A percentile compares a stretch with the other conserved stretches of the same genome.
Conservation (phyloP, 1,284 basidiomycete genomes). For the Athelia sp. region DNA sequence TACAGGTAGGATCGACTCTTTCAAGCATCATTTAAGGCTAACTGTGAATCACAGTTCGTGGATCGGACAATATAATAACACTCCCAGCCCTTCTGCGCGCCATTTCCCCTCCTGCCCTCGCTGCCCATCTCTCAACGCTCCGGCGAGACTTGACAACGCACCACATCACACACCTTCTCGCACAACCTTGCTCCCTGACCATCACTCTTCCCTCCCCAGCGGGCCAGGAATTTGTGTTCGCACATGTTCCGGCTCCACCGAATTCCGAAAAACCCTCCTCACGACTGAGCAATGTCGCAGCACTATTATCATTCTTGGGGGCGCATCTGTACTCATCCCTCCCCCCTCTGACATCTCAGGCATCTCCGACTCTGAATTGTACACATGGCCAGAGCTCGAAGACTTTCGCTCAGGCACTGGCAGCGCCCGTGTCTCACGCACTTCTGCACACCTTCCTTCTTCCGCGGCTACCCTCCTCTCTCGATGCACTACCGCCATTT, state of each 20-base stretch:
- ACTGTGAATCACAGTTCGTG: slow-evolving; percentile 39
- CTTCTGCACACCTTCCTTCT: slow-evolving; percentile 63
- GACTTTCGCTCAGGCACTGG: slow-evolving; percentile 46
- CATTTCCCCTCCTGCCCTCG: slow-evolving; percentile 48
- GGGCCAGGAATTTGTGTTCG: slow-evolving; percentile 35
- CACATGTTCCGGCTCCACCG: slow-evolving; percentile 40
- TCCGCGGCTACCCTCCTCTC: slow-evolving; percentile 60
- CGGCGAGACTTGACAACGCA: slow-evolving; percentile 59
- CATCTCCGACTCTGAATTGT: no score
- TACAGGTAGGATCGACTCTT: slow-evolving; percentile 38
- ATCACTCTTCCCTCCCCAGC: slow-evolving; percentile 27
- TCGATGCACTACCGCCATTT: slow-evolving; percentile 54
- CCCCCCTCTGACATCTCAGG: slow-evolving; percentile 36
- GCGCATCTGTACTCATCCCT: slow-evolving; percentile 50
- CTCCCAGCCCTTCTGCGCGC: slow-evolving; percentile 56
- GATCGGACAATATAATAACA: slow-evolving; percentile 44
- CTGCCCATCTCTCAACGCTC: slow-evolving; percentile 50
- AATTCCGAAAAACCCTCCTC: slow-evolving; percentile 29
- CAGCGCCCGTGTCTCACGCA: slow-evolving; percentile 50
- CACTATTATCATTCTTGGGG: slow-evolving; percentile 51
- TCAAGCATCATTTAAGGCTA: slow-evolving; percentile 3
- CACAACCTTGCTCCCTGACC: slow-evolving; percentile 42
- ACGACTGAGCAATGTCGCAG: slow-evolving; percentile 49
- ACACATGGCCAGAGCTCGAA: no score
- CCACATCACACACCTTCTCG: slow-evolving; percentile 55